Conservation (phyloP, 192 early-diverging fungal genomes). For the Oehlia diaphana region DNA sequence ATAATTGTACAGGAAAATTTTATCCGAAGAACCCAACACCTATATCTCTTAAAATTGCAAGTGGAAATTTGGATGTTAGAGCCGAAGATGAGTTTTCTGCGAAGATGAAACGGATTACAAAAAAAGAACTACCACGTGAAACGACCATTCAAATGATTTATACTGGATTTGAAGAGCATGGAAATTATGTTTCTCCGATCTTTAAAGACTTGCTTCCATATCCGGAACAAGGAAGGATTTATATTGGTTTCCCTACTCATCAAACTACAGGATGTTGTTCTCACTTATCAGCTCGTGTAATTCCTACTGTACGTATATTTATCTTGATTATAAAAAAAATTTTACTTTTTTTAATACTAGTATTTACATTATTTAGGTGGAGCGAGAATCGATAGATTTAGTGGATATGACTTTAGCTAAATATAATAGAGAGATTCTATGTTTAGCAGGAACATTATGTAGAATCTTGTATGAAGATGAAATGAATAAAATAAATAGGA, state of each 20-base stretch:
- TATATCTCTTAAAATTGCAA: slow-evolving; percentile 71
- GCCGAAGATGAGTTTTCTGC: slow-evolving; percentile 52
- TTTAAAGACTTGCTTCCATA: slow-evolving; percentile 75
- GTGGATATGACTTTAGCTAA: slow-evolving; percentile 72
- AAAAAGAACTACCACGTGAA: slow-evolving; percentile 74
- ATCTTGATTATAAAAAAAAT: too few relatives aligned
- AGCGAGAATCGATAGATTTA: slow-evolving; percentile 88
- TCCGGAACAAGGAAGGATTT: slow-evolving; percentile 78
- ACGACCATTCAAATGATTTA: slow-evolving; percentile 74
- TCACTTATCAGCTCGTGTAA: slow-evolving; percentile 79
- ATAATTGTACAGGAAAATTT: background rate
- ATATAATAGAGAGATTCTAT: slow-evolving; percentile 82
- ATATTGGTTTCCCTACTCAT: slow-evolving; percentile 89
- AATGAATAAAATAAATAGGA: slow-evolving; percentile 54
- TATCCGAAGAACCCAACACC: slow-evolving; percentile 42
- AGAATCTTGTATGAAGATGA: slow-evolving; percentile 81
- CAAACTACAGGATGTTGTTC: slow-evolving; percentile 86
- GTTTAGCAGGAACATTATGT: slow-evolving; percentile 68
- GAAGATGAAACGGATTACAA: slow-evolving; percentile 89
- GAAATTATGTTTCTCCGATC: slow-evolving; percentile 36
- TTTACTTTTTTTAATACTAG: background rate
- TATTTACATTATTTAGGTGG: slow-evolving; percentile 41
- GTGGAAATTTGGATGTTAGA: slow-evolving; percentile 56
- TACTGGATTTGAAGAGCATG: slow-evolving; percentile 75
- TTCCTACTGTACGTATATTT: slow-evolving; percentile 66